These are phyloP conservation scores for Cornus controversa DNA, from an alignment of 148 eudicot genomes.

Conservation along the genomic window DNA sequence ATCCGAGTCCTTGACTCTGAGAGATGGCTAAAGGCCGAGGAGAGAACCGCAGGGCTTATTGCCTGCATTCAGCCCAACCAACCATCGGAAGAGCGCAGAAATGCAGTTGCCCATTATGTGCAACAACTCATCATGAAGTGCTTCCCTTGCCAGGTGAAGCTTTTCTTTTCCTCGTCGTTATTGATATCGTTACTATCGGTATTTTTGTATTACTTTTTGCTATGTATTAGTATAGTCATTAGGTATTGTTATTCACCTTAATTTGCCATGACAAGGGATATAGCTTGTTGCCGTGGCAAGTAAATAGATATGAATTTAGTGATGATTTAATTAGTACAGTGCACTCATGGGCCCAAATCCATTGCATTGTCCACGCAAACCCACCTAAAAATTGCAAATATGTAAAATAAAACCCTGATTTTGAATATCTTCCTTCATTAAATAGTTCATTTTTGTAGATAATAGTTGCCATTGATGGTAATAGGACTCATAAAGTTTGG, in stretches of 20 bases:
- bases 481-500: too few relatives aligned
- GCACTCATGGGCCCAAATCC: neutral
- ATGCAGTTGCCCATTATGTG: constrained; percentile 77
- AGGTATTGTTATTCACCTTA: neutral
- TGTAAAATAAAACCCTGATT: too few relatives aligned
- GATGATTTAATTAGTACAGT: neutral
- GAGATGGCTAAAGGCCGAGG: constrained; percentile 75
- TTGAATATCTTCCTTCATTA: too few relatives aligned
- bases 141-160: constrained; percentile 71
- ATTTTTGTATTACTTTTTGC: neutral
- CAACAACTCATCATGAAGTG: constrained; percentile 66
- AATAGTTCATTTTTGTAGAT: too few relatives aligned
- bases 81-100: constrained; percentile 62
- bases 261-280: neutral
- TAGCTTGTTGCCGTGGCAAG: neutral
- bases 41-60: constrained; percentile 75
- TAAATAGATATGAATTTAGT: neutral
- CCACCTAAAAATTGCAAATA: neutral
- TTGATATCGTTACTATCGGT: too few relatives aligned
- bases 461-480: too few relatives aligned
- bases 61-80: constrained; percentile 72
- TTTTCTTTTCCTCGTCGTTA: neutral
- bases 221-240: neutral
- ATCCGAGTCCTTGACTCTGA: constrained; percentile 47
- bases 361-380: neutral